Base-by-base conservation (phyloP, 2,329 filamentous ascomycete species). In the Akanthomyces lecanii region DNA sequence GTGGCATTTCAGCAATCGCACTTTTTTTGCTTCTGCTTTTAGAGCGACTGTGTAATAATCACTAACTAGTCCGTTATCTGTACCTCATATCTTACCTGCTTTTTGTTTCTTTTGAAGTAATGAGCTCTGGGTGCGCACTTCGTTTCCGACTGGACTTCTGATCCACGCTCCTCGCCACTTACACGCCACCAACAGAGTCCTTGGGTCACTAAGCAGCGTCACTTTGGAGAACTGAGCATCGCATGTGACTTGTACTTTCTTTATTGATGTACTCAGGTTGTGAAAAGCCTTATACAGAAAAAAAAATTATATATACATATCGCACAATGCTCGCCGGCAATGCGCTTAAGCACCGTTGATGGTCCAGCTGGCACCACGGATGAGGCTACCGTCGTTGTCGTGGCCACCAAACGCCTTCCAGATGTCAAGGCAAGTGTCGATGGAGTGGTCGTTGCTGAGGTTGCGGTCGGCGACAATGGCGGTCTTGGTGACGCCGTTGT, bases 351-450 rank as follows among this genome's bases (percentile, higher is more conserved):
- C 59, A 21, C 59, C 61, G 44, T 55, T 42, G 45, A 64, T 30
- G 57, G 10, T 44, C 47, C 44, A 64, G 57, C 23, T 55, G 42
- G 60, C 42, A 21, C 57, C 62, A 25, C 51, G 62, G 51, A 64
- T 61, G 50, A 64, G 48, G 23, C 57, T 36, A n/a, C 65, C 64
- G 38, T 65, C 64, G 38, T 52, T 52, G 45, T 65, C 64, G n/a
- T 18, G 38, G 21, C 64, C 64, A 38, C 64, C 64, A 30, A 65
- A 65, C 11, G 57, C 64, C 45, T 52, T 52, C 64, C 64, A 65
- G 44, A 64, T 42, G 25, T 65, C 64, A 25, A 65, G 56, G 59
- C 62, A 64, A 47, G 61, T 65, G 38, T 65, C 64, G 12, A 65
- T 64, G 38, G 62, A 62, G 47, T 65, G 36, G 50, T 64, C 64